Evolutionary conservation across 2,329 filamentous ascomycete species (phyloP).

Genomic region (Talaromyces albobiverticillius): DNA sequence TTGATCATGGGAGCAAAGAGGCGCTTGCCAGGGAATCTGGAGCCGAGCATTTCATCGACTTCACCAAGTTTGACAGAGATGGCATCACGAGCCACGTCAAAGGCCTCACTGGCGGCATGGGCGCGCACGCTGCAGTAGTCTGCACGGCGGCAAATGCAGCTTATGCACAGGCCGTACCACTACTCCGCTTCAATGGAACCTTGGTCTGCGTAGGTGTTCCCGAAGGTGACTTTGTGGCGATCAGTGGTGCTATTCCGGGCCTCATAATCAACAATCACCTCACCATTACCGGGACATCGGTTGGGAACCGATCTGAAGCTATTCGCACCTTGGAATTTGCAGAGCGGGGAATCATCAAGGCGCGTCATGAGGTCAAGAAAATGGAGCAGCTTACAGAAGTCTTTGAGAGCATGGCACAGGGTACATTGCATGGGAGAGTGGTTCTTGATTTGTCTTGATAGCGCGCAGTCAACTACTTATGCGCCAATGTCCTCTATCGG

Average conservation of each 20-base stretch:
- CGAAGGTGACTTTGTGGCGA: slow-evolving; percentile 43
- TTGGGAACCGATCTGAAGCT: slow-evolving; percentile 52
- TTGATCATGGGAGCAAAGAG: slow-evolving; percentile 63
- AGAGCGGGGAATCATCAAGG: slow-evolving; percentile 46
- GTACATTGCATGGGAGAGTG: slow-evolving; percentile 45
- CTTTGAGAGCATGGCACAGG: slow-evolving; percentile 45
- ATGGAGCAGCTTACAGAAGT: slow-evolving; percentile 47
- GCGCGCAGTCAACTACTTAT: no score
- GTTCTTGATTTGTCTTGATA: slow-evolving; percentile 43
- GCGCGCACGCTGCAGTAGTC: slow-evolving; percentile 61
- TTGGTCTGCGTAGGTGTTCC: slow-evolving; percentile 54
- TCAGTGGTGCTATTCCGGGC: slow-evolving; percentile 44
- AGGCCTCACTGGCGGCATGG: slow-evolving; percentile 55
- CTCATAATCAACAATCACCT: slow-evolving; percentile 41
- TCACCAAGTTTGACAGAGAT: slow-evolving; percentile 50
- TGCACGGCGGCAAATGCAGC: slow-evolving; percentile 51
- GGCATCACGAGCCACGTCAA: slow-evolving; percentile 56
- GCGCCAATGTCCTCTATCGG: no score
- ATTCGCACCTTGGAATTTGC: slow-evolving; percentile 50
- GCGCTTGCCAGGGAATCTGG: slow-evolving; percentile 58
- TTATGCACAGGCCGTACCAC: slow-evolving; percentile 48
- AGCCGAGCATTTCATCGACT: slow-evolving; percentile 64
- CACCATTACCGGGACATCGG: slow-evolving; percentile 50
- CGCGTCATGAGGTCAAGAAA: slow-evolving; percentile 45
- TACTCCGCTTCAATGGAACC: slow-evolving; percentile 50